Percentiles rank a stretch among this genome's conserved stretches.
These are phyloP conservation scores for Mayamaea pseudoterrestris DNA, from an alignment of 108 stramenopile genomes.

Conservation along the genomic window DNA sequence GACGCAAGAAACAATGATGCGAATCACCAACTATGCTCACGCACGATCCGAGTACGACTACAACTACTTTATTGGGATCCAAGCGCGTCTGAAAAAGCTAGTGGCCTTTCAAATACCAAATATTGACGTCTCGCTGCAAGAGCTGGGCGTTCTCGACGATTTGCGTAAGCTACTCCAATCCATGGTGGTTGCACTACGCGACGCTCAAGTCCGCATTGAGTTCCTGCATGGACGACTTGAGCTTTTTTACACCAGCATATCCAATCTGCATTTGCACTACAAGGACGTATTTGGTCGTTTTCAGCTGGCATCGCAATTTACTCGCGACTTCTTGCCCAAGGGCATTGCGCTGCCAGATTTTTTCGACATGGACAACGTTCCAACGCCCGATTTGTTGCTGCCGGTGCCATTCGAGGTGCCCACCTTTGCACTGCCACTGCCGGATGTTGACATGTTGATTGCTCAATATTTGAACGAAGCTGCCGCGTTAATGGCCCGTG, in stretches of 20 bases:
- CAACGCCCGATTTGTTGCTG: constrained; percentile 11
- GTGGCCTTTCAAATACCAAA: background rate
- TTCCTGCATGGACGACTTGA: constrained; percentile 5
- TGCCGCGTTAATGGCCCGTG: background rate
- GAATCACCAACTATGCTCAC: constrained; percentile 12
- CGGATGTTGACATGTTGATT: background rate
- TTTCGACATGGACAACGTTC: constrained; percentile 16
- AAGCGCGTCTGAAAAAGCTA: constrained; percentile 12
- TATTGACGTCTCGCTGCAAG: constrained; percentile 1
- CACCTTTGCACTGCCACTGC: background rate
- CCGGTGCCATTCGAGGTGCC: constrained; percentile 10
- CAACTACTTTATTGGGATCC: constrained; percentile 24
- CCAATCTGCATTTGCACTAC: constrained; percentile 10
- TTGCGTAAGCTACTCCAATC: background rate
- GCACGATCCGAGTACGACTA: constrained; percentile 21
- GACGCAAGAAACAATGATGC: background rate
- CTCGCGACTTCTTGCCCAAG: constrained; percentile 22
- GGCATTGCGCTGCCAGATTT: constrained; percentile 17
- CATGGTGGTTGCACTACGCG: constrained; percentile 5
- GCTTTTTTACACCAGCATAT: constrained; percentile 6
- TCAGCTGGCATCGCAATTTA: constrained; percentile 8
- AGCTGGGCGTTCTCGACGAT: constrained; percentile 1
- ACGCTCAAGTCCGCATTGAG: constrained; percentile 10
- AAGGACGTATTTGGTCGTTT: constrained; percentile 15
- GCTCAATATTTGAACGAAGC: background rate